Conservation (phyloP, 2,329 filamentous ascomycete genomes). For the Thielaviopsis euricoi region DNA sequence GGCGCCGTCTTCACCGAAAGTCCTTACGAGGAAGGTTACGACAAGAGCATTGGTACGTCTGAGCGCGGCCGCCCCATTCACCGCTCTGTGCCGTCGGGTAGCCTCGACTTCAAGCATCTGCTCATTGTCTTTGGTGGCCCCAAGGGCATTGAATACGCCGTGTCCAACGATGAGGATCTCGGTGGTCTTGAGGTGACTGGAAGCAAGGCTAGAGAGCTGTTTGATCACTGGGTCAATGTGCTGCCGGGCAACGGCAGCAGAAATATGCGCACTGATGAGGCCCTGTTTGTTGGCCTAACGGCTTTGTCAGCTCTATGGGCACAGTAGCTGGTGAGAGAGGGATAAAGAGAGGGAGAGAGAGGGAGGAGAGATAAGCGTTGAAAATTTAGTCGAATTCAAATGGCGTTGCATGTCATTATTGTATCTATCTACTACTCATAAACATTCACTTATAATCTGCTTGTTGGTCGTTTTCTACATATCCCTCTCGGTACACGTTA, state of each 20-base stretch:
- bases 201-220: slow-evolving; percentile 49
- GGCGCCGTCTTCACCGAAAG: slow-evolving; percentile 64
- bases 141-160: slow-evolving; percentile 60
- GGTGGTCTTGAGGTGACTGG: slow-evolving; percentile 45
- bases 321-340: background rate
- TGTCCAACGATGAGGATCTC: slow-evolving; percentile 41
- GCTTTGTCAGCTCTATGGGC: slow-evolving; percentile 44
- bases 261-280: slow-evolving; percentile 72
- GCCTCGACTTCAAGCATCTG: slow-evolving; percentile 45
- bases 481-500: slow-evolving; percentile 17
- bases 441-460: background rate
- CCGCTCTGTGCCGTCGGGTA: slow-evolving; percentile 24
- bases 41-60: slow-evolving; percentile 68
- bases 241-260: slow-evolving; percentile 66
- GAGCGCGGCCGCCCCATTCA: slow-evolving; percentile 48
- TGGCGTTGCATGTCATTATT: background rate
- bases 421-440: background rate
- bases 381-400: background rate
- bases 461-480: slow-evolving; percentile 9
- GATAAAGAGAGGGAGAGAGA: no score
- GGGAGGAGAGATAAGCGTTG: background rate
- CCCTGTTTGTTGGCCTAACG: slow-evolving; percentile 60
- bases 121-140: slow-evolving; percentile 70
- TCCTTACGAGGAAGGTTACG: slow-evolving; percentile 61
- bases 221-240: slow-evolving; percentile 74